A percentile compares a stretch with the other conserved stretches of the same genome.
Conservation (phyloP, 2,329 filamentous ascomycete genomes). For the Lachnellula subtilissima region DNA sequence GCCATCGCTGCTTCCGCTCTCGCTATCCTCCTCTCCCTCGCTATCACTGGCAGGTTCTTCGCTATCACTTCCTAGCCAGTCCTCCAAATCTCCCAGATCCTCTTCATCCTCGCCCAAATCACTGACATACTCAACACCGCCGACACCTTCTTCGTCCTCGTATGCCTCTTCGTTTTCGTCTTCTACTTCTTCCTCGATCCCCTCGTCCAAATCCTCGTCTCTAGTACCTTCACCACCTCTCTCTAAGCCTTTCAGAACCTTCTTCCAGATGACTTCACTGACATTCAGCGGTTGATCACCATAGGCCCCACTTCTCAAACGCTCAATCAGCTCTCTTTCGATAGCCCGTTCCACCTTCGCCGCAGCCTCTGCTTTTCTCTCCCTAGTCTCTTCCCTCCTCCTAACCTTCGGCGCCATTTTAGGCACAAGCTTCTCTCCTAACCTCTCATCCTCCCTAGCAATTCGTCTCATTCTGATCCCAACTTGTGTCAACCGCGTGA, state of each 20-base stretch:
- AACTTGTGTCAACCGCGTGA: conserved; percentile 89
- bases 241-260: conserved; percentile 88
- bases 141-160: conserved; percentile 60
- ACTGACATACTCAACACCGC: conserved; percentile 86
- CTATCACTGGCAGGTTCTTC: conserved; percentile 51
- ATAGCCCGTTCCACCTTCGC: conserved; percentile 96
- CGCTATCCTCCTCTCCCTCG: conserved; percentile 40
- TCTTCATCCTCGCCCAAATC: conserved; percentile 83
- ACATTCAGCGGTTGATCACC: conserved; percentile 93
- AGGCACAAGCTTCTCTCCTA: conserved; percentile 84
- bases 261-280: conserved; percentile 94
- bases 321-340: conserved; percentile 88
- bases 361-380: conserved; percentile 72
- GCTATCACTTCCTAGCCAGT: conserved; percentile 71
- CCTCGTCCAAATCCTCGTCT: conserved; percentile 85
- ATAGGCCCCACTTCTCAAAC: conserved; percentile 86
- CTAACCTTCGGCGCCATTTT: conserved; percentile 88
- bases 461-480: conserved; percentile 74
- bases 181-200: conserved; percentile 72
- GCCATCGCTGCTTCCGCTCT: conserved; percentile 47
- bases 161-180: conserved; percentile 61
- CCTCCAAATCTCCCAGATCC: conserved; percentile 75
- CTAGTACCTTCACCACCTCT: conserved; percentile 74
- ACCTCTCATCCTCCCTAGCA: conserved; percentile 80
- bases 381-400: conserved; percentile 68